A percentile compares a stretch with the other conserved stretches of the same genome.
phyloP scores from a whole-genome alignment of 306 rosid genomes.

The Delonix regia region DNA sequence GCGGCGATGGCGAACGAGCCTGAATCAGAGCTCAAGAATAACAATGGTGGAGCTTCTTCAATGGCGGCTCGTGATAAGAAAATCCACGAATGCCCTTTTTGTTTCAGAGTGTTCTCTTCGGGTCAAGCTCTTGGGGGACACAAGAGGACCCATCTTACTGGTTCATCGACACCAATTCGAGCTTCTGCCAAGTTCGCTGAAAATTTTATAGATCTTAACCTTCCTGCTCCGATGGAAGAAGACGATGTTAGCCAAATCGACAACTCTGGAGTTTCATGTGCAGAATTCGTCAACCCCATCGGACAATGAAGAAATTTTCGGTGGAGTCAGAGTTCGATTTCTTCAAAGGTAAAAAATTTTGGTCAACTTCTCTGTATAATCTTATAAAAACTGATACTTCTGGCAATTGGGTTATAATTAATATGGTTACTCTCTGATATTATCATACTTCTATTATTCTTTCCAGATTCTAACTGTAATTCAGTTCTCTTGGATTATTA shows the following conservation, averaged over 20 bases:
- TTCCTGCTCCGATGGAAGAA: conserved; percentile 83
- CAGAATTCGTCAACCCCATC: conserved; percentile 61
- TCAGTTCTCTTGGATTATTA: conserved; percentile 39
- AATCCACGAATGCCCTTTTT: conserved; percentile 78
- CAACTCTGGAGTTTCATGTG: conserved; percentile 82
- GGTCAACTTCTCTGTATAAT: conserved; percentile 38
- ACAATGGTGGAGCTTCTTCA: conserved; percentile 27
- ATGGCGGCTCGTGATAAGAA: conserved; percentile 42
- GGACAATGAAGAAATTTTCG: conserved; percentile 31
- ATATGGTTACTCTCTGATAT: conserved; percentile 13
- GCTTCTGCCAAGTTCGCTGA: conserved; percentile 39
- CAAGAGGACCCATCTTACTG: conserved; percentile 86
- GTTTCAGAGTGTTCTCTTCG: conserved; percentile 80
- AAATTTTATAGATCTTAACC: conserved; percentile 83
- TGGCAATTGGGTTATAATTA: conserved; percentile 31
- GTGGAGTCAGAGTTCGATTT: conserved; percentile 8
- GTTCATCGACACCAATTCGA: conserved; percentile 28
- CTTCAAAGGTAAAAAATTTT: conserved; percentile 55
- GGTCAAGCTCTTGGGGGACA: conserved; percentile 99
- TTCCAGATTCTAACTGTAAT: conserved; percentile 50
- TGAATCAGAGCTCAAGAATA: conserved; percentile 26
- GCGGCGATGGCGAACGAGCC: background rate
- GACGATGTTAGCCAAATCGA: conserved; percentile 71
- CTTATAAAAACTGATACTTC: conserved; percentile 32
- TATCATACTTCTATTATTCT: conserved; percentile 22